Percentiles rank a stretch among this genome's conserved stretches.
phyloP scores from a whole-genome alignment of 1,284 basidiomycete species.

The Ganoderma leucocontextum region DNA sequence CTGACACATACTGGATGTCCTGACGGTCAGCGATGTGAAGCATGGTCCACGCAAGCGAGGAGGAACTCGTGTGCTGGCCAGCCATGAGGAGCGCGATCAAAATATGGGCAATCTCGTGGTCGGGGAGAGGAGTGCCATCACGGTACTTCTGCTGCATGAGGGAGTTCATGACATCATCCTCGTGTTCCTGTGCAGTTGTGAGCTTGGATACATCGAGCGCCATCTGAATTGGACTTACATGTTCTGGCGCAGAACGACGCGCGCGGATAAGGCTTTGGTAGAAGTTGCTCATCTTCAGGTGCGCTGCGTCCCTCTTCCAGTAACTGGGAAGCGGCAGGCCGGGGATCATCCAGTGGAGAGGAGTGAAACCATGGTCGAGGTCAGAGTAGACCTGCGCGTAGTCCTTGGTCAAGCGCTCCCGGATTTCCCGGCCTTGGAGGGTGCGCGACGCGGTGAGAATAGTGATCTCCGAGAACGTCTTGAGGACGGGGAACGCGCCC shows the following conservation, averaged over 20 bases:
- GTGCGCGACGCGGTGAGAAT: conserved; percentile 95
- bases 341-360: conserved; percentile 94
- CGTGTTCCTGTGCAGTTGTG: conserved; percentile 53
- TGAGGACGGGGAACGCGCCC: conserved; percentile 78
- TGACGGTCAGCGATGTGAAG: conserved; percentile 88
- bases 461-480: conserved; percentile 90
- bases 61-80: conserved; percentile 97
- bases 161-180: conserved; percentile 94
- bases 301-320: conserved; percentile 87
- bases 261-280: conserved; percentile 90
- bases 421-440: conserved; percentile 92
- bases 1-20: conserved; percentile 72
- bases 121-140: conserved; percentile 79
- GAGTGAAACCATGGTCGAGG: conserved; percentile 93
- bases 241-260: conserved; percentile 65
- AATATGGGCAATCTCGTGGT: conserved; percentile 96
- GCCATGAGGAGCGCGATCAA: conserved; percentile 97
- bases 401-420: conserved; percentile 79
- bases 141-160: conserved; percentile 90
- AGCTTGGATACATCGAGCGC: conserved; percentile 4
- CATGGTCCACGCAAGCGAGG: conserved; percentile 92
- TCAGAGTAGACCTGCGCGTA: conserved; percentile 92
- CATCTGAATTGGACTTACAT: conserved; percentile 41
- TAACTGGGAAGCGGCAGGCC: conserved; percentile 94
- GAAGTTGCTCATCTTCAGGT: conserved; percentile 94